phyloP scores from a whole-genome alignment of 2,329 filamentous ascomycete genomes.

The Chaetomium strumarium region DNA sequence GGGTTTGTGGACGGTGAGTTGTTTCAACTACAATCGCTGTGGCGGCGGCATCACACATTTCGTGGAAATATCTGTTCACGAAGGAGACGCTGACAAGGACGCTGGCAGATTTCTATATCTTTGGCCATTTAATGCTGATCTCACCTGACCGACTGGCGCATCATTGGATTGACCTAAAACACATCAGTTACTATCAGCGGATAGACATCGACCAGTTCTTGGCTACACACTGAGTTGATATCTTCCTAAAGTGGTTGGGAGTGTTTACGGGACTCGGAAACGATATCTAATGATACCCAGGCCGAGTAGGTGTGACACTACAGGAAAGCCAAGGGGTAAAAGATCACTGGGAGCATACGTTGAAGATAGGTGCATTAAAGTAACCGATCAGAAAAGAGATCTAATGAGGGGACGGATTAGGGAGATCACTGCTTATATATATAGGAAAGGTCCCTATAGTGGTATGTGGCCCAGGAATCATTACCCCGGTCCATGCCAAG shows the following conservation, averaged over 20 bases:
- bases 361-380: no score
- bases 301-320: no score
- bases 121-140: conserved; percentile 70
- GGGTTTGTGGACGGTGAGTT: conserved; percentile 67
- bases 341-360: no score
- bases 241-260: neutral
- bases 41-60: neutral
- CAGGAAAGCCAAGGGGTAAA: no score
- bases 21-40: neutral
- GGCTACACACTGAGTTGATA: neutral
- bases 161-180: conserved; percentile 64
- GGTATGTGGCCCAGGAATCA: no score
- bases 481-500: no score
- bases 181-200: conserved; percentile 56
- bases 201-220: conserved; percentile 51
- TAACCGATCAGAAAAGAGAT: no score
- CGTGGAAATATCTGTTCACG: neutral
- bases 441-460: no score
- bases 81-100: neutral
- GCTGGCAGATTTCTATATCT: conserved; percentile 63
- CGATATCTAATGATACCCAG: no score
- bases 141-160: conserved; percentile 73
- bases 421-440: no score
- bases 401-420: no score
- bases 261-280: no score